Evolutionary conservation across 495 filamentous ascomycete genomes (phyloP).

Genomic region (Lasiosphaeria ovina): DNA sequence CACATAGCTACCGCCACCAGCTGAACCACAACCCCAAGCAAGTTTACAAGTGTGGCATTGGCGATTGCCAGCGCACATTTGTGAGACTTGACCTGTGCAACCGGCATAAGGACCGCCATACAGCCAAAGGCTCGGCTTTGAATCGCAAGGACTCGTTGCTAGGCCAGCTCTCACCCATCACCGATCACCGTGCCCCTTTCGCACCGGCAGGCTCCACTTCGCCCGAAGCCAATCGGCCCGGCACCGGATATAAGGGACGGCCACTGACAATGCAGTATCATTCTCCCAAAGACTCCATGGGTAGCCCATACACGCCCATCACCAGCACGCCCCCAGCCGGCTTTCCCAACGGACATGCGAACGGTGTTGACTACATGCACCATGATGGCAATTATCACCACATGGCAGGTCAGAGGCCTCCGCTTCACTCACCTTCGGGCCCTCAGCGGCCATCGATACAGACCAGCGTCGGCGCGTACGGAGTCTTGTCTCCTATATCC

Average conservation of each 20-base stretch:
- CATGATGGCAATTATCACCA: constrained; percentile 41
- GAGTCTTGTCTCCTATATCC: constrained; percentile 49
- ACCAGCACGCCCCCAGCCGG: constrained; percentile 46
- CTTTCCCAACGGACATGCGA: constrained; percentile 38
- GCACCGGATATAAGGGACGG: constrained; percentile 43
- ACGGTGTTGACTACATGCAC: constrained; percentile 45
- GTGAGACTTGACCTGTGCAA: constrained; percentile 93
- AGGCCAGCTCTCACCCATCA: constrained; percentile 54
- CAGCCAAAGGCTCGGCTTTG: constrained; percentile 90
- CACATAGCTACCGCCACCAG: constrained; percentile 74
- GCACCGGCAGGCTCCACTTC: constrained; percentile 45
- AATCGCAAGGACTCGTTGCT: constrained; percentile 82
- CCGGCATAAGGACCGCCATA: constrained; percentile 91
- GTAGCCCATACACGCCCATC: constrained; percentile 49
- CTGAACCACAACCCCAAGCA: constrained; percentile 95
- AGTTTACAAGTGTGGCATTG: constrained; percentile 93
- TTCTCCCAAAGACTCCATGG: constrained; percentile 48
- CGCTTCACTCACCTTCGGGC: constrained; percentile 41
- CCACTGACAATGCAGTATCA: constrained; percentile 51
- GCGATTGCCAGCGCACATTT: constrained; percentile 85
- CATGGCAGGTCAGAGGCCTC: constrained; percentile 34
- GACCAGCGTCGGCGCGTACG: constrained; percentile 45
- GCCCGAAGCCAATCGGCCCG: constrained; percentile 50
- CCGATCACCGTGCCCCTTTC: constrained; percentile 45
- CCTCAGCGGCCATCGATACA: constrained; percentile 47